Conservation (phyloP, 805 yeast genomes). For the Sporopachydermia lactativora region DNA sequence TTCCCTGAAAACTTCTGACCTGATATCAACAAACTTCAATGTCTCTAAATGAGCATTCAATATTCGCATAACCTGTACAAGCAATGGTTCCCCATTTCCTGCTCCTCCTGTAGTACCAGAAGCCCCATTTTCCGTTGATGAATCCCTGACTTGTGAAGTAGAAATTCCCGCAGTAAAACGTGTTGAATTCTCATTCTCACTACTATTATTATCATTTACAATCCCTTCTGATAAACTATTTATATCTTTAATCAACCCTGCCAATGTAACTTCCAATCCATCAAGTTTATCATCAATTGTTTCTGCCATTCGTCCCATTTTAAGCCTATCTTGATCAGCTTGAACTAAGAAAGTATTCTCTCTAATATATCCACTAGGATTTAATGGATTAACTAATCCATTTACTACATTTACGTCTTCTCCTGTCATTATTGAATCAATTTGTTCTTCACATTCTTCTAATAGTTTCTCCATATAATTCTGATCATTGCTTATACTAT, state of each 20-base stretch:
- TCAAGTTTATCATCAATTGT: constrained; percentile 70
- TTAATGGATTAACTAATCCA: constrained; percentile 23
- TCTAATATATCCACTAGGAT: constrained; percentile 11
- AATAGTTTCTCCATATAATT: constrained; percentile 76
- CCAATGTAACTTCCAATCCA: constrained; percentile 58
- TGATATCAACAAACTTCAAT: constrained; percentile 71
- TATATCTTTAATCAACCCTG: constrained; percentile 66
- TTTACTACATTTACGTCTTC: constrained; percentile 15
- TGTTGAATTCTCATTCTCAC: constrained; percentile 27
- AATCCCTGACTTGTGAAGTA: not conserved
- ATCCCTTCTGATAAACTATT: constrained; percentile 33
- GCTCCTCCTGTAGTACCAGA: constrained; percentile 19
- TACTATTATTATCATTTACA: constrained; percentile 29
- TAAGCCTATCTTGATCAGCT: constrained; percentile 72
- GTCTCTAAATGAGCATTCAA: constrained; percentile 84
- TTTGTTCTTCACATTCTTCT: constrained; percentile 69
- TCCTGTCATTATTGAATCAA: constrained; percentile 19
- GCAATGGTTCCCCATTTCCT: constrained; percentile 29
- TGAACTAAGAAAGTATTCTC: constrained; percentile 7
- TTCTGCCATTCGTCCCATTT: constrained; percentile 81
- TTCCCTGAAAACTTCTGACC: constrained; percentile 52
- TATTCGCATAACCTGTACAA: constrained; percentile 63
- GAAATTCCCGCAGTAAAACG: not conserved
- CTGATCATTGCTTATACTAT: constrained; percentile 83
- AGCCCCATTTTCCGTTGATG: constrained; percentile 5